Conservation (phyloP, 192 early-diverging fungal genomes). For the Umbelopsis ramanniana region DNA sequence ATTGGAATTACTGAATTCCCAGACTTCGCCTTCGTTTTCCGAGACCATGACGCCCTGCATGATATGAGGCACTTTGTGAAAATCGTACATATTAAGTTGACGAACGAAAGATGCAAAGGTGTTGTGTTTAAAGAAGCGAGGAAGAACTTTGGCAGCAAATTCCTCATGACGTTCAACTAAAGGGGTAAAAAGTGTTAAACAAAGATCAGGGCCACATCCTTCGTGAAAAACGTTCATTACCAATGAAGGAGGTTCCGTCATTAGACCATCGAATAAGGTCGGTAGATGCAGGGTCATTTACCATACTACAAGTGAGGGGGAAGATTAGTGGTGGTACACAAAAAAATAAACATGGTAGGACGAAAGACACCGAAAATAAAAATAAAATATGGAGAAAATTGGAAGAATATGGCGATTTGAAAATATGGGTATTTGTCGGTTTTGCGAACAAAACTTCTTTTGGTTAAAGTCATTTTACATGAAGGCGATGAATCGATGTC, state of each 20-base stretch:
- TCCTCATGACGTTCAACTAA: constrained; percentile 70
- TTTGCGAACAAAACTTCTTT: too few species aligned
- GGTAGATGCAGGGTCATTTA: constrained; percentile 79
- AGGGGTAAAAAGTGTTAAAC: too few species aligned
- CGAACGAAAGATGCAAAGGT: constrained; percentile 91
- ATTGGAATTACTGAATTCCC: constrained; percentile 92
- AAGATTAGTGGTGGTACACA: background rate
- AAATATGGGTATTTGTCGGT: background rate
- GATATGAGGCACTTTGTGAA: constrained; percentile 95
- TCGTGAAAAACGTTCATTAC: too few species aligned
- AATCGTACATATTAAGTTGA: constrained; percentile 96
- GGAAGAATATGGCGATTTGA: constrained; percentile 3
- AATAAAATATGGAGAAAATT: constrained; percentile 6
- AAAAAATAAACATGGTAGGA: background rate
- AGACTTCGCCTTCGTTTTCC: constrained; percentile 78
- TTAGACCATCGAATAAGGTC: constrained; percentile 90
- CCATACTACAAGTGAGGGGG: constrained; percentile 73
- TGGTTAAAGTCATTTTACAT: too few species aligned
- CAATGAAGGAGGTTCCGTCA: constrained; percentile 84
- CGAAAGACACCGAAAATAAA: background rate
- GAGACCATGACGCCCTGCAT: constrained; percentile 86
- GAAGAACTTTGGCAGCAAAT: constrained; percentile 83
- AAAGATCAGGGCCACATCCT: too few species aligned
- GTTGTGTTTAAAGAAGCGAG: constrained; percentile 90
- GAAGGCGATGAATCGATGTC: too few species aligned